These are phyloP conservation scores for Saksenaea vasiformis DNA, from an alignment of 371 early-diverging fungal genomes.

Conservation along the genomic window DNA sequence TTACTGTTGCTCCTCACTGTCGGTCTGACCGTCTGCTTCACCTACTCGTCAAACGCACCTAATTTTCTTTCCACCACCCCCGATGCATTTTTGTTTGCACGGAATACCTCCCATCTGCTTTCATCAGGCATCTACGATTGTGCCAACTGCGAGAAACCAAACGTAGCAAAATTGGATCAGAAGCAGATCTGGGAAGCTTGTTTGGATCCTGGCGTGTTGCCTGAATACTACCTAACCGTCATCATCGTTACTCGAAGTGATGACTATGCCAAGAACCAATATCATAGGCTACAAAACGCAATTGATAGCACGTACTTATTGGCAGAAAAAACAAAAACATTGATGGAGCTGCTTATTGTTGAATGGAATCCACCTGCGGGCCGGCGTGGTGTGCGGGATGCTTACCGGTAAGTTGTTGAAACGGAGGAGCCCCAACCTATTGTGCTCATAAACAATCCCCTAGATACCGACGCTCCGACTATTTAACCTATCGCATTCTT, in stretches of 20 bases:
- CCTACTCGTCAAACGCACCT: constrained; percentile 20
- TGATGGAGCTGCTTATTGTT: constrained; percentile 40
- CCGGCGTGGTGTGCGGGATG: constrained; percentile 32
- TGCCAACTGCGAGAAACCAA: constrained; percentile 18
- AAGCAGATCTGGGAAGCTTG: constrained; percentile 30
- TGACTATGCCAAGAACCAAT: constrained; percentile 31
- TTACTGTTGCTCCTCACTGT: constrained; percentile 14
- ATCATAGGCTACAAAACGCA: constrained; percentile 44
- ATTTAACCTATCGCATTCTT: constrained; percentile 45
- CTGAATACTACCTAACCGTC: constrained; percentile 30
- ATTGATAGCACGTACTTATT: constrained; percentile 44
- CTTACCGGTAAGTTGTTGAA: constrained; percentile 29
- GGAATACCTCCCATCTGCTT: constrained; percentile 24
- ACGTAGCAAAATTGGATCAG: constrained; percentile 7
- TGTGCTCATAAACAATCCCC: background rate
- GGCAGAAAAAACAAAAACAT: constrained; percentile 38
- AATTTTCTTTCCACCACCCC: constrained; percentile 20
- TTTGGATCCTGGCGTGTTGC: constrained; percentile 23
- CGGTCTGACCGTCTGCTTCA: constrained; percentile 20
- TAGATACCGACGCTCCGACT: constrained; percentile 40
- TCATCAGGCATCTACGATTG: constrained; percentile 27
- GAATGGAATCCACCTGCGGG: constrained; percentile 49
- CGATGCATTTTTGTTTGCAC: constrained; percentile 19
- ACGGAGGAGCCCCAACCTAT: background rate
- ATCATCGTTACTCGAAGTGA: constrained; percentile 29